These are phyloP conservation scores for Neurospora cerealis DNA, from an alignment of 495 filamentous ascomycete genomes.

Conservation along the genomic window DNA sequence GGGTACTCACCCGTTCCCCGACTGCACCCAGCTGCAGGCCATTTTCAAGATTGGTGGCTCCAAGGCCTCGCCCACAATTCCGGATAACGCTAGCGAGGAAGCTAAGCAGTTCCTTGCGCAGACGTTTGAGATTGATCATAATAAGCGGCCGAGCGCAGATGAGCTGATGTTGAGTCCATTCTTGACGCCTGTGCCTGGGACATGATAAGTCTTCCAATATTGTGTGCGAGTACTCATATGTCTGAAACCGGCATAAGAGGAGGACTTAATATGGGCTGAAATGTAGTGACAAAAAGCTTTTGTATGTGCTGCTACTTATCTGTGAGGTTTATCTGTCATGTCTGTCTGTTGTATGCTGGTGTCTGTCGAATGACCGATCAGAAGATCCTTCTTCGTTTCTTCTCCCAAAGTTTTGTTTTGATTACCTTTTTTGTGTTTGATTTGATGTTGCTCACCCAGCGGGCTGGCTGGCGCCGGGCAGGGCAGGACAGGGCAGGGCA, in stretches of 20 bases:
- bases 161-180: conserved; percentile 78
- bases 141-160: conserved; percentile 81
- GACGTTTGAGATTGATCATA: conserved; percentile 93
- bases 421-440: neutral
- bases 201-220: conserved; percentile 23
- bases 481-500: neutral
- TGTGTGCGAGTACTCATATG: neutral
- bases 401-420: neutral
- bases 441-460: neutral
- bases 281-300: neutral
- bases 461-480: neutral
- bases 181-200: conserved; percentile 43
- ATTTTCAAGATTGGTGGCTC: conserved; percentile 96
- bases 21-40: conserved; percentile 92
- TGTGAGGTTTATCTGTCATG: neutral
- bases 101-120: conserved; percentile 74
- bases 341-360: neutral
- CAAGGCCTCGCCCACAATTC: conserved; percentile 80
- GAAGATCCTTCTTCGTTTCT: neutral
- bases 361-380: neutral
- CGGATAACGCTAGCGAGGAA: conserved; percentile 74
- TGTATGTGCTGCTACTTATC: neutral
- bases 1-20: conserved; percentile 89
- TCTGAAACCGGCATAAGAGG: neutral
- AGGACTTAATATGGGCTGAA: neutral